phyloP scores from a whole-genome alignment of 257 asterid genomes.

The Paulownia fortunei region DNA sequence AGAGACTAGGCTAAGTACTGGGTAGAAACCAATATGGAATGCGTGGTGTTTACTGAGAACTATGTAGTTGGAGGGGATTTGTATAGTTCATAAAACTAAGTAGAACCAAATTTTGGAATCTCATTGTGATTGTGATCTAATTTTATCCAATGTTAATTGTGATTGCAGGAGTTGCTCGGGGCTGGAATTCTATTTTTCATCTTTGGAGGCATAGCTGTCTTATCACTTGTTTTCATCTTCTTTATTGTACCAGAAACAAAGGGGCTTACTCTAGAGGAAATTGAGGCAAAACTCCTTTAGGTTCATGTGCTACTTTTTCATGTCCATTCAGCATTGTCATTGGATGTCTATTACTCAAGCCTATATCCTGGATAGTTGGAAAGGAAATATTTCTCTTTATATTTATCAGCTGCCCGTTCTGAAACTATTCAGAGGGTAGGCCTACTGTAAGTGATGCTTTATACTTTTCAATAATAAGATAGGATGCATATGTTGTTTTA shows the following conservation, averaged over 20 bases:
- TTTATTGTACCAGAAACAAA: constrained; percentile 88
- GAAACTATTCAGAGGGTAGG: background rate
- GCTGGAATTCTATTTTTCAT: constrained; percentile 81
- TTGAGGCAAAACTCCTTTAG: constrained; percentile 82
- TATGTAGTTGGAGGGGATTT: background rate
- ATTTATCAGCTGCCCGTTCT: background rate
- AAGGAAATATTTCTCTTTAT: background rate
- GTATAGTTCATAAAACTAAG: background rate
- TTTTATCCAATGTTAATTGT: background rate
- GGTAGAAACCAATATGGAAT: background rate
- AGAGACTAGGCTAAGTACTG: background rate
- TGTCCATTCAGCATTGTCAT: background rate
- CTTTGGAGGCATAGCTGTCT: constrained; percentile 78
- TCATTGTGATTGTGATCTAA: background rate
- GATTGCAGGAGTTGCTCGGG: constrained; percentile 61
- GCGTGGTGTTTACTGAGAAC: too few relatives aligned
- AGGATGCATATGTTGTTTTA: background rate
- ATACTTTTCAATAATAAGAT: too few relatives aligned
- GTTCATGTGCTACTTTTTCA: background rate
- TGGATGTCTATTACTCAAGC: background rate
- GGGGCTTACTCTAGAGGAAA: constrained; percentile 96
- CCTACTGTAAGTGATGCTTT: too few relatives aligned
- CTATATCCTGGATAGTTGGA: background rate
- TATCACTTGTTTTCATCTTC: constrained; percentile 80
- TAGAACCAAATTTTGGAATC: background rate